Evolutionary conservation across 495 filamentous ascomycete genomes (phyloP).

Genomic region (Parathielavia hyrcaniae): DNA sequence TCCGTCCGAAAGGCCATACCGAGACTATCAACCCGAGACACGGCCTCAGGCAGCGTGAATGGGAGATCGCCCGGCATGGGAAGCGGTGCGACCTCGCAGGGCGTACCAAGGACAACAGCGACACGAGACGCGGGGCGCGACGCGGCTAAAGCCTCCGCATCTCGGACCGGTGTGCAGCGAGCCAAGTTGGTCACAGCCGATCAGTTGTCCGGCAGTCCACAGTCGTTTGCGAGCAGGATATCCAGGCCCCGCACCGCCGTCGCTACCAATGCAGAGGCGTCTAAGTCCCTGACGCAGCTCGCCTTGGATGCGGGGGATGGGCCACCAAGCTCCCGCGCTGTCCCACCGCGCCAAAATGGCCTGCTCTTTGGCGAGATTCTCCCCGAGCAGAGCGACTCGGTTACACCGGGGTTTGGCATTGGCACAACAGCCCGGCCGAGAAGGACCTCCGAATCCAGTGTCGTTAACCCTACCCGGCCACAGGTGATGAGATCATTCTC

Average conservation of each 20-base stretch:
- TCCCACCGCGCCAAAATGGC: slow-evolving; percentile 25
- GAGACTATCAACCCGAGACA: slow-evolving; percentile 32
- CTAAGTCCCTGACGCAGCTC: slow-evolving; percentile 43
- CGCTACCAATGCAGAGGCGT: slow-evolving; percentile 35
- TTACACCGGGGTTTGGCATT: slow-evolving; percentile 46
- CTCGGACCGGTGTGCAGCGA: slow-evolving; percentile 36
- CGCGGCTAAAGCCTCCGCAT: slow-evolving; percentile 20
- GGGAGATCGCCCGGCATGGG: slow-evolving; percentile 26
- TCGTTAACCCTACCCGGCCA: slow-evolving; percentile 29
- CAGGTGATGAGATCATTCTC: slow-evolving; percentile 43
- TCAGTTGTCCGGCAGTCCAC: slow-evolving; percentile 42
- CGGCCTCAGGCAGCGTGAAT: slow-evolving; percentile 25
- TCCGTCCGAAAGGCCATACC: slow-evolving; percentile 31
- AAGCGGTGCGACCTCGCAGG: slow-evolving; percentile 32
- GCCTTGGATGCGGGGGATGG: slow-evolving; percentile 30
- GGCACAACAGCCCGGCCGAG: slow-evolving; percentile 31
- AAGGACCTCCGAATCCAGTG: slow-evolving; percentile 45
- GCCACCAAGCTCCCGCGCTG: slow-evolving; percentile 25
- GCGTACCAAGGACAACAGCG: slow-evolving; percentile 31
- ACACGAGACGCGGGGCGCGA: slow-evolving; percentile 33
- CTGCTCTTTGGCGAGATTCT: slow-evolving; percentile 51
- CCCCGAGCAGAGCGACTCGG: slow-evolving; percentile 37
- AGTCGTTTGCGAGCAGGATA: slow-evolving; percentile 50
- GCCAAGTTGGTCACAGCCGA: slow-evolving; percentile 38
- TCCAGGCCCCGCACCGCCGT: slow-evolving; percentile 40